Evolutionary conservation across 176 grass and related monocot species (phyloP), one percentile per base, ranked within the genome.

Genomic region (Elaeis guineensis): DNA sequence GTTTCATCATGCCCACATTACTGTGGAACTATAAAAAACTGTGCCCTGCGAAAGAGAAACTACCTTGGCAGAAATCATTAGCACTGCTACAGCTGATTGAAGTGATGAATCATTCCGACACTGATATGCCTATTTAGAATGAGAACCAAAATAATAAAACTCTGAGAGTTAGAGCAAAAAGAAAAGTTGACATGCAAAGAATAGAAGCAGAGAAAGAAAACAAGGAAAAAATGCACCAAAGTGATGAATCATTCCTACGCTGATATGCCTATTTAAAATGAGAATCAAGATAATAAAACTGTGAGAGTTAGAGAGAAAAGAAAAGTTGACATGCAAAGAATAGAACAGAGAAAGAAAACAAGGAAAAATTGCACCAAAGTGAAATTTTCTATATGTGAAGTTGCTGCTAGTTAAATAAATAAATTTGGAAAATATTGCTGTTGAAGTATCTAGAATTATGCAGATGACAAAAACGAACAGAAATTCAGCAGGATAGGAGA

Each of bases 41-140:
- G 1, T 44, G 9, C 9, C 35, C 35, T 14, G 11, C 52, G 73
- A 39, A 77, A 35, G 49, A 65, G 32, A 66, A 16, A 50, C 61
- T 83, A 98, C 94, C 94, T 98, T 98, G 59, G 79, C 86, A 61
- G 94, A 86, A 74, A 98, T 89, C 52, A 81, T 54, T 32, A 92
- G 70, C 62, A 98, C 67, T 82, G 92, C 78, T 57, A 92, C n/a
- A 28, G 84, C 73, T 58, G 81, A 83, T 28, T 83, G 72, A 62
- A 98, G 71, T 69, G 32, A 63, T 39, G 35, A 23, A 1, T 98
- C 79, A 9, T 64, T 78, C 74, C 55, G 80, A 70, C 62, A 61
- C 52, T 78, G 73, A 80, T 78, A 98, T 65, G 78, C 77, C 94
- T 98, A 65, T 32, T 44, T 21, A 77, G 72, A 5, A 74, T 26